Percentiles rank a stretch among this genome's conserved stretches.
Conservation (phyloP, 1,284 basidiomycete genomes). For the Neonothopanus nambi region DNA sequence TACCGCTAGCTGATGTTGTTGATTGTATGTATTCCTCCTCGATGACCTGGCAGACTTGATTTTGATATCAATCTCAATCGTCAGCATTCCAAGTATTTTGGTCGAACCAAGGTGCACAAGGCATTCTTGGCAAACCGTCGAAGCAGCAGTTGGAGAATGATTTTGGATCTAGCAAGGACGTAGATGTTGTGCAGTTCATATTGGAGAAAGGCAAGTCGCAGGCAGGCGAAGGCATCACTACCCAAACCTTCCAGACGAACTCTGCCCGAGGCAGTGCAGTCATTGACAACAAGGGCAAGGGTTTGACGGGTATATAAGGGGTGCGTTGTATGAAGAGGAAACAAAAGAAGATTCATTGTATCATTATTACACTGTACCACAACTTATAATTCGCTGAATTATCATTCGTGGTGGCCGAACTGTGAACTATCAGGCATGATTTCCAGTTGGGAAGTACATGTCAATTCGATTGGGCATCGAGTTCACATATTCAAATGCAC, state of each 20-base stretch:
- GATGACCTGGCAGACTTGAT: constrained; percentile 2
- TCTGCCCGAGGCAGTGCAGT: constrained; percentile 40
- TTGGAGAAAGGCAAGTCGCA: constrained; percentile 65
- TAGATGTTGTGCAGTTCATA: constrained; percentile 59
- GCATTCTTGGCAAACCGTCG: constrained; percentile 67
- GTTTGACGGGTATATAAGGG: constrained; percentile 19
- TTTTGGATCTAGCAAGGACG: constrained; percentile 67
- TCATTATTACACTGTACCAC: background rate
- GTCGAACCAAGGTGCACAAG: constrained; percentile 72
- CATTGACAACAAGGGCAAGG: constrained; percentile 43
- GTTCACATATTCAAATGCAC: no score
- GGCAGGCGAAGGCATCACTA: constrained; percentile 42
- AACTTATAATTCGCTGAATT: background rate
- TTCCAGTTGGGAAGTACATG: no score
- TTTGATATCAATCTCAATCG: constrained; percentile 9
- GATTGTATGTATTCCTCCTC: constrained; percentile 57
- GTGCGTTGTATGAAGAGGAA: background rate
- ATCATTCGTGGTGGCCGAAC: background rate
- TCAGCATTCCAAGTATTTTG: constrained; percentile 53
- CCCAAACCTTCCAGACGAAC: constrained; percentile 32
- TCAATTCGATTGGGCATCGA: no score
- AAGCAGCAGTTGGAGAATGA: constrained; percentile 75
- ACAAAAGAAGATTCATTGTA: constrained; percentile 5
- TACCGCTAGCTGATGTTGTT: constrained; percentile 69
- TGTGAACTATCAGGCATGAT: no score